Conservation (phyloP, 331 rosid genomes). For the Acacia pycnantha region DNA sequence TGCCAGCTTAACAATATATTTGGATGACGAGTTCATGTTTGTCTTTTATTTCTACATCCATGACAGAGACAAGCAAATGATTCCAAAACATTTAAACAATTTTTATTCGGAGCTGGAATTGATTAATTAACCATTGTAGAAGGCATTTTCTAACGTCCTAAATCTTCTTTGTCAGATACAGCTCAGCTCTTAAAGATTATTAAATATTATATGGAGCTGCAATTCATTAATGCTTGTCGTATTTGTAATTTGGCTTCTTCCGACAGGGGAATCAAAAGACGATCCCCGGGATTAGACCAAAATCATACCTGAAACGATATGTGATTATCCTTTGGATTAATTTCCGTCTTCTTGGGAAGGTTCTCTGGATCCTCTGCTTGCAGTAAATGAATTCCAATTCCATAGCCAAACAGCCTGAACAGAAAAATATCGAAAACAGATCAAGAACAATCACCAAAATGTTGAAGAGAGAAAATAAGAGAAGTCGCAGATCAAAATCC, state of each 20-base stretch:
- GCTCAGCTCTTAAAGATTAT: neutral
- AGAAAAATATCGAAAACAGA: neutral
- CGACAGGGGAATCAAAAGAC: neutral
- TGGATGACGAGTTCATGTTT: neutral
- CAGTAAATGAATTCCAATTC: conserved; percentile 88
- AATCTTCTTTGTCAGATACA: neutral
- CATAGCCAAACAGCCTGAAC: conserved; percentile 75
- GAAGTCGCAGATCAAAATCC: too few species aligned
- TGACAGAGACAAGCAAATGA: neutral
- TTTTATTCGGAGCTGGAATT: neutral
- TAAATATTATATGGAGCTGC: neutral
- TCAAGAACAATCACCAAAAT: neutral
- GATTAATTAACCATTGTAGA: neutral
- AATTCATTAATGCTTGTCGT: neutral
- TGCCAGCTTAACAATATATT: neutral
- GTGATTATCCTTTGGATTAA: conserved; percentile 94
- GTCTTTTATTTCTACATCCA: neutral
- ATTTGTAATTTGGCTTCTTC: neutral
- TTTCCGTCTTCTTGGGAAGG: conserved; percentile 54
- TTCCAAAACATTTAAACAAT: neutral
- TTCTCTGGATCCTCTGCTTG: conserved; percentile 59
- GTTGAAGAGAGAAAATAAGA: neutral
- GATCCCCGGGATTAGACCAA: neutral
- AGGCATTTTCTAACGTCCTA: neutral
- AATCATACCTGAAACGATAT: conserved; percentile 77